Base-by-base conservation (phyloP, 1,284 basidiomycete species). In the Austropuccinia psidii region DNA sequence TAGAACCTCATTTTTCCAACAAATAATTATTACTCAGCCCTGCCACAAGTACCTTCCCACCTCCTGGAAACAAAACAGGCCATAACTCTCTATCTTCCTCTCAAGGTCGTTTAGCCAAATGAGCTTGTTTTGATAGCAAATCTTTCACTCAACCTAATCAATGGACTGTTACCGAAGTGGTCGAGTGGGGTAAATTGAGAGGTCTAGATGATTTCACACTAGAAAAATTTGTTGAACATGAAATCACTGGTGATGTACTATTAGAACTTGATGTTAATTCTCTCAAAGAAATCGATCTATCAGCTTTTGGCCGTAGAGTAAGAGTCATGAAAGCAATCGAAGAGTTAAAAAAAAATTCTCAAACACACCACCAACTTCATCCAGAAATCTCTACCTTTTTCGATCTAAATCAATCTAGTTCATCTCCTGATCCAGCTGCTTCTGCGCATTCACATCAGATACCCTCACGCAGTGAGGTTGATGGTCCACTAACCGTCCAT, bases 231-330 rank as follows among this genome's bases (percentile, higher is more conserved):
- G 86, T 79, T 90, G 93, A 96, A 82, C 94, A 99, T 86, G 95
- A 99, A 81, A 98, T 99, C 75, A 91, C 93, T 0, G 95, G 96
- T 17, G 96, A 98, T 78, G 90, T 98, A 27, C 85, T 98, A 4
- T 86, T 98, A 72, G 94, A 97, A 77, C 89, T 98, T 76, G 93
- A 98, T 77, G 87, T 89, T 62, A 90, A 89, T 78, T 85, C 96
- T 21, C 87, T 98, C 78, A 98, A 98, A 83, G 96, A 98, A 83
- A 90, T 98, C 75, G 96, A 95, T 58, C 92, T 98, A 76, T 83
- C 86, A 76, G 92, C 93, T 1, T 97, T 96, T 78, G 96, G 95
- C 27, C 95, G 96, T 80, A 90, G 95, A 19, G 86, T 92, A 80
- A 88, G 93, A 66, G 93, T 99, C 70, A 89, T 90, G 39, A 93